Conservation (phyloP, 2,329 filamentous ascomycete species). For the Colletotrichum euphorbiae region DNA sequence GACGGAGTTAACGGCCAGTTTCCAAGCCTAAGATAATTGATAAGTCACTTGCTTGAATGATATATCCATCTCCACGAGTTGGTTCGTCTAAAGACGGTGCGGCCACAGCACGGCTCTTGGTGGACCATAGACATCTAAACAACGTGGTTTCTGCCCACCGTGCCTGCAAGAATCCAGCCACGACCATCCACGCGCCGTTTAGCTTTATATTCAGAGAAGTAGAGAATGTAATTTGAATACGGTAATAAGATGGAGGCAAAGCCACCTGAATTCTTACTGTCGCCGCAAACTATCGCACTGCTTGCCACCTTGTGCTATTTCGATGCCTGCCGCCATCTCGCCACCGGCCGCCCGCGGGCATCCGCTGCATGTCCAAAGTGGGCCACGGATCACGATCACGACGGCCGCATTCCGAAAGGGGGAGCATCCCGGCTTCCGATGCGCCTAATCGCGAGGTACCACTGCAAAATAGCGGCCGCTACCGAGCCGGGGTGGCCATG, state of each 20-base stretch:
- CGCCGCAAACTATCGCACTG: no score
- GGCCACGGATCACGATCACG: no score
- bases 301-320: not conserved
- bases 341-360: not conserved
- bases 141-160: constrained; percentile 27
- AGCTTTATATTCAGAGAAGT: no score
- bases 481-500: constrained; percentile 6
- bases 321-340: not conserved
- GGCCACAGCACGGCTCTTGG: not conserved
- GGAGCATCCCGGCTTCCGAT: constrained; percentile 8
- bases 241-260: no score
- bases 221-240: no score
- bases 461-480: not conserved
- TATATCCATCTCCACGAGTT: not conserved
- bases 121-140: not conserved
- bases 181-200: no score
- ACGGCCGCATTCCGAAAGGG: not conserved
- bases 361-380: not conserved
- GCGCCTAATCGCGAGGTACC: not conserved
- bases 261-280: no score
- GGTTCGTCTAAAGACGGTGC: constrained; percentile 3
- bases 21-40: not conserved
- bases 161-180: not conserved
- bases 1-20: not conserved
- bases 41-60: not conserved